Evolutionary conservation across 306 rosid genomes (phyloP), one percentile per base, ranked within the genome.

Genomic region (Pyrus pyrifolia): DNA sequence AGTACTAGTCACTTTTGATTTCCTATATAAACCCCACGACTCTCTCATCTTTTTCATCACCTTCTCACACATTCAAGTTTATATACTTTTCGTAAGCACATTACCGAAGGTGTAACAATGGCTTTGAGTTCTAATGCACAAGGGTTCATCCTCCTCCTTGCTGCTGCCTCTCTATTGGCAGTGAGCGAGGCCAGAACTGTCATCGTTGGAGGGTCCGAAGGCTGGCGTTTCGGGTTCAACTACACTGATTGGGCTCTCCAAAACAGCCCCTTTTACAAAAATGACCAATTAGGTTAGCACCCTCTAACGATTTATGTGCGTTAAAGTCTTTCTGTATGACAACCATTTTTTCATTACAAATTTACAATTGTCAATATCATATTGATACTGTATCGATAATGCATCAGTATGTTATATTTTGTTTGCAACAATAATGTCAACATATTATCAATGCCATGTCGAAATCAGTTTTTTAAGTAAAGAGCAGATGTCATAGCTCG

Each of bases 181-280:
- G 78, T 59, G 11, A 52, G 81, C 44, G 76, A 88, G 10, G 81
- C 79, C 53, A 73, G 81, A 72, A 85, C 75, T 82, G 61, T 88
- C 12, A 74, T 81, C 15, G 96, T 87, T 57, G 96, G 96, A 79
- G 93, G 87, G 71, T 70, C 89, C 1, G 67, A 91, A 64, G 96
- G 96, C 1, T 91, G 93, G 93, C 87, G 80, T 55, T 86, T 67
- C 0, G 90, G 96, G 55, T 86, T 84, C 14, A 91, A 91, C 88
- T 89, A 89, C 83, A 91, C 93, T 11, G 70, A 82, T 17, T 91
- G 96, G 93, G 83, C 91, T n/a, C 62, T 74, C 67, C 66, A 86
- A 74, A 87, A 74, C 45, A 89, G 86, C 35, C 97, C 97, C 67
- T 89, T 91, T 57, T 86, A 69, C 84, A 45, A 75, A 4, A 81